phyloP scores from a whole-genome alignment of 495 filamentous ascomycete genomes.

The Thermothielavioides terrestris region DNA sequence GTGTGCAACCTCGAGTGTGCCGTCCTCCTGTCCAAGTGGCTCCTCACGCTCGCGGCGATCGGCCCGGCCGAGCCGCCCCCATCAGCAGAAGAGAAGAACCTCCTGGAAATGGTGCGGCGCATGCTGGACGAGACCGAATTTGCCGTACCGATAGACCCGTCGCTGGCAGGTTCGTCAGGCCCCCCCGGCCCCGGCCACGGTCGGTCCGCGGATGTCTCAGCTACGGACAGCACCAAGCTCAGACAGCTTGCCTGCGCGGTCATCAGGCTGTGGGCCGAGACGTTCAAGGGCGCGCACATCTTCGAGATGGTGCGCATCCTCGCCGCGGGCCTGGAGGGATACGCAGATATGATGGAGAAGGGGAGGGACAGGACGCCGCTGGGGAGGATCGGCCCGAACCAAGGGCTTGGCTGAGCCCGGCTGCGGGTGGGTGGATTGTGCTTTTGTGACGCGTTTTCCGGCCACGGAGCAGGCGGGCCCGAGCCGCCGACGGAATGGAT shows the following conservation, averaged over 20 bases:
- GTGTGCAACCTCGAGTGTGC: constrained; percentile 65
- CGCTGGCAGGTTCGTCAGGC: constrained; percentile 27
- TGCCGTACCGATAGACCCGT: constrained; percentile 49
- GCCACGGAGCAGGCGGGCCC: too few species aligned
- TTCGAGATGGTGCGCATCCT: constrained; percentile 60
- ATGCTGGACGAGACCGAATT: constrained; percentile 74
- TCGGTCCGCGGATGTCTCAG: constrained; percentile 28
- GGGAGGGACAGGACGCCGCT: constrained; percentile 40
- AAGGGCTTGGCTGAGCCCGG: constrained; percentile 10
- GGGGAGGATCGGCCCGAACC: constrained; percentile 19
- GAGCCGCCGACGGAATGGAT: too few species aligned
- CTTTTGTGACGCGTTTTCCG: background rate
- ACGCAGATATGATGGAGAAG: constrained; percentile 56
- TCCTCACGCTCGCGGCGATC: constrained; percentile 37
- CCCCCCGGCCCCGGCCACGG: constrained; percentile 23
- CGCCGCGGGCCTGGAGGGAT: constrained; percentile 52
- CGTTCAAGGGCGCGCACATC: constrained; percentile 59
- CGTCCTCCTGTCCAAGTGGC: constrained; percentile 51
- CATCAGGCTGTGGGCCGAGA: constrained; percentile 57
- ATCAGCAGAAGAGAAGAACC: constrained; percentile 52
- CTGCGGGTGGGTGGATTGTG: background rate
- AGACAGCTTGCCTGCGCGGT: constrained; percentile 55
- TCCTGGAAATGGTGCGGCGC: constrained; percentile 58
- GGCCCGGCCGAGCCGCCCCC: constrained; percentile 35
- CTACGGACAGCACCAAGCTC: constrained; percentile 43